A percentile compares a stretch with the other conserved stretches of the same genome.
Conservation (phyloP, 139 green algal species). For the Spirogloea muscicola region DNA sequence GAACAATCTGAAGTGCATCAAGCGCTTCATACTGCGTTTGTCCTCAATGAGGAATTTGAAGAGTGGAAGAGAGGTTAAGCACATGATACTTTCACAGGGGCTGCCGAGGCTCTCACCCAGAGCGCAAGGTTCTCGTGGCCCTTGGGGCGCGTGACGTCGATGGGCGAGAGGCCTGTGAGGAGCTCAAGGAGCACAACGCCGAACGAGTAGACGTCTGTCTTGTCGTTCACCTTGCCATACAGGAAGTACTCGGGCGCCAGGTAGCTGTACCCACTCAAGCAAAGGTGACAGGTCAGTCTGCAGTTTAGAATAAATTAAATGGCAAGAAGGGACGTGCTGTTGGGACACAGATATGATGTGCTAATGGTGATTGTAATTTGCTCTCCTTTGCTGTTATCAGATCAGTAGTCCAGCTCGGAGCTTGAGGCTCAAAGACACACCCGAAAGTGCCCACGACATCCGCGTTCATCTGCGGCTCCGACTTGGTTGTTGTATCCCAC, state of each 20-base stretch:
- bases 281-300: neutral
- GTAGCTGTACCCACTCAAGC: neutral
- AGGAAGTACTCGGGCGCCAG: constrained; percentile 18
- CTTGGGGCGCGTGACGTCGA: neutral
- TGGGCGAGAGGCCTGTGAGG: constrained; percentile 3
- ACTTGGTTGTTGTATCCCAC: neutral
- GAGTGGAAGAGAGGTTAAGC: too few species aligned
- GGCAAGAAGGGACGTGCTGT: neutral
- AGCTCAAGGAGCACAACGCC: constrained; percentile 24
- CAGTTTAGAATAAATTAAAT: neutral
- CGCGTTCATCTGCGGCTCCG: neutral
- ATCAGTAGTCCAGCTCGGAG: neutral
- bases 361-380: neutral
- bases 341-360: neutral
- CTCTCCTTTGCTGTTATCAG: neutral
- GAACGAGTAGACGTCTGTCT: constrained; percentile 21
- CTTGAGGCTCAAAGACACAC: neutral
- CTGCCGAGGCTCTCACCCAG: too few species aligned
- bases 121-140: constrained; percentile 7
- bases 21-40: too few species aligned
- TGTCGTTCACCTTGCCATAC: constrained; percentile 5
- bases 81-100: too few species aligned
- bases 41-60: too few species aligned
- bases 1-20: too few species aligned
- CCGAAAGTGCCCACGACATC: constrained; percentile 10